Base-by-base conservation (phyloP, 371 early-diverging fungal species). In the Umbelopsis sp. region DNA sequence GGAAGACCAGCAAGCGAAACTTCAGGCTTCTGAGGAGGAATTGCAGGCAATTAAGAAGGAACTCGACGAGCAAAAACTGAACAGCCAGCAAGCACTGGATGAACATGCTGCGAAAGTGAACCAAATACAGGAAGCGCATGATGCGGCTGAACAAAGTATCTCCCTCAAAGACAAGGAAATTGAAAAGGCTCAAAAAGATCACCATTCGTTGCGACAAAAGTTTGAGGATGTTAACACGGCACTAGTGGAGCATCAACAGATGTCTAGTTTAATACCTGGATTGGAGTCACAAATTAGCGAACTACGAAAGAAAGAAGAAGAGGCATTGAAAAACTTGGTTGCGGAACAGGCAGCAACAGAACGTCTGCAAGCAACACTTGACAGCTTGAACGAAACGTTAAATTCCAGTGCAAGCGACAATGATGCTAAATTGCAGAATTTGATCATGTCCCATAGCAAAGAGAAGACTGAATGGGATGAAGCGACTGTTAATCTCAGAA, bases 291-390 rank as follows among this genome's bases (percentile, higher is more conserved):
- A 57, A 35, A 35, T 57, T 7, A 57, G 35, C 9, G 16, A 57
- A 4, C 35, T 57, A 2, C 12, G n/a, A 32, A 14, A 57, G 35
- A 57, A 57, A 29, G 57, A 57, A n/a, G 57, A 29, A 29, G 35
- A 57, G 32, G 57, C 35, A 16, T 35, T 16, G 6, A 35, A 57
- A 3, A 4, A 35, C 35, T 12, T 57, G 5, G 2, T 16, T 25
- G 57, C 57, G 22, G 57, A 57, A 18, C 29, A 57, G n/a, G 57
- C 22, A 16, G 57, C n/a, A 57, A 14, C 37, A 10, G 35, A 57
- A n/a, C 32, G 35, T 18, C n/a, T 57, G 14, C 57, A 57, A 57
- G 57, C n/a, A 8, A 57, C 4, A 6, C 12, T 57, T 32, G 57
- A 57, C n/a, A 57, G 57, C 4, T 11, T 57, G 35, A 57, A 25